Evolutionary conservation across 495 filamentous ascomycete genomes (phyloP).

Genomic region (Xylaria intraflava): DNA sequence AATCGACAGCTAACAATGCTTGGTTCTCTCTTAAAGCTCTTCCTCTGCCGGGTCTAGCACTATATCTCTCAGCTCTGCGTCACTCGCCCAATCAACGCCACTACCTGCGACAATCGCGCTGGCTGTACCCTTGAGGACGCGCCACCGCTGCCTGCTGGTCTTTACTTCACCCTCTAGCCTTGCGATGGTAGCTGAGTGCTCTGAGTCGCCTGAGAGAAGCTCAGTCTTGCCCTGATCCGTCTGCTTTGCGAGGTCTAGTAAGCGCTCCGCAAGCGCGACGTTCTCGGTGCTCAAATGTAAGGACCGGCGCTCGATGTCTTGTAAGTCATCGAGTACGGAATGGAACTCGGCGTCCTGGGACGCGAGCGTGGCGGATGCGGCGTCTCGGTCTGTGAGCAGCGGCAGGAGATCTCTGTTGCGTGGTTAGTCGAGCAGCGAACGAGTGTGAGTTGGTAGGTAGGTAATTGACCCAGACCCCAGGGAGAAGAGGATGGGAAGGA

Average conservation of each 20-base stretch:
- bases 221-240: conserved; percentile 45
- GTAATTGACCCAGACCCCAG: background rate
- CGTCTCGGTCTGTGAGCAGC: conserved; percentile 60
- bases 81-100: conserved; percentile 73
- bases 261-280: conserved; percentile 49
- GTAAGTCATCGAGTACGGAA: conserved; percentile 41
- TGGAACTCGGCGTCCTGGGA: conserved; percentile 48
- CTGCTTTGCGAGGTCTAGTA: conserved; percentile 55
- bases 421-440: background rate
- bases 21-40: conserved; percentile 14
- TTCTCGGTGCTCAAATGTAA: conserved; percentile 52
- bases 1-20: background rate
- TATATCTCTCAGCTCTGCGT: conserved; percentile 60
- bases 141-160: conserved; percentile 56
- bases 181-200: conserved; percentile 46
- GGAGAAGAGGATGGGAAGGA: background rate
- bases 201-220: conserved; percentile 41
- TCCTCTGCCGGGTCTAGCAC: conserved; percentile 67
- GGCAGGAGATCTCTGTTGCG: conserved; percentile 54
- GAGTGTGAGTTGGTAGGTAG: conserved; percentile 1
- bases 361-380: conserved; percentile 53
- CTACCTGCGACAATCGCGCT: conserved; percentile 74
- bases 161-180: conserved; percentile 51
- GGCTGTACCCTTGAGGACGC: conserved; percentile 65
- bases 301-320: conserved; percentile 49